A percentile compares a stretch with the other conserved stretches of the same genome.
These are phyloP conservation scores for Ophiocordyceps robertsii DNA, from an alignment of 2,329 filamentous ascomycete genomes.

Conservation along the genomic window DNA sequence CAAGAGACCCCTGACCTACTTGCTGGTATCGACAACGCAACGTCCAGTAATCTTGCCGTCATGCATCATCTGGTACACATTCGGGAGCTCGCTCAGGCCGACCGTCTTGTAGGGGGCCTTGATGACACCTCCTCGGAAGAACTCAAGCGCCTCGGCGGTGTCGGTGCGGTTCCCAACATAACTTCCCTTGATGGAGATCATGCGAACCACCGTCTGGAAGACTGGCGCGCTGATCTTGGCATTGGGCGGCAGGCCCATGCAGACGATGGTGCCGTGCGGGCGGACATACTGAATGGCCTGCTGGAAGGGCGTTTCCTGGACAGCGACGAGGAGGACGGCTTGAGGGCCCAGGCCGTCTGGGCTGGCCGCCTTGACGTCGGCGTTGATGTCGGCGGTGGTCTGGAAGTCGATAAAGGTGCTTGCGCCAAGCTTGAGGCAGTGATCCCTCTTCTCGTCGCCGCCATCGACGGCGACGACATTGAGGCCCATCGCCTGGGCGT, in stretches of 20 bases:
- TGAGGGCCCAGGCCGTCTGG: conserved; percentile 73
- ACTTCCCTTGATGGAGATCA: conserved; percentile 84
- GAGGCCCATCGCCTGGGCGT: conserved; percentile 83
- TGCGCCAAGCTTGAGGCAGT: conserved; percentile 59
- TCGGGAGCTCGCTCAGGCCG: conserved; percentile 64
- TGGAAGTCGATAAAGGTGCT: conserved; percentile 68
- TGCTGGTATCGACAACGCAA: conserved; percentile 65
- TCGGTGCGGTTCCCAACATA: conserved; percentile 92
- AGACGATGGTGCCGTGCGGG: conserved; percentile 68
- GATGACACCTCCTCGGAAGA: conserved; percentile 74
- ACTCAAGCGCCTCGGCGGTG: conserved; percentile 78
- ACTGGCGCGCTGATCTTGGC: conserved; percentile 74
- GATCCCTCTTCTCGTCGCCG: conserved; percentile 65
- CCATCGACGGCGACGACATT: conserved; percentile 70
- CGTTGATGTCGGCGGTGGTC: conserved; percentile 62
- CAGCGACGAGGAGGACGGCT: conserved; percentile 76
- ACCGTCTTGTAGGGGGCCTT: conserved; percentile 77
- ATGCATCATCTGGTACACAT: conserved; percentile 67
- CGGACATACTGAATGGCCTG: conserved; percentile 84
- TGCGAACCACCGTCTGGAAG: conserved; percentile 76
- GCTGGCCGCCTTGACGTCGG: conserved; percentile 71
- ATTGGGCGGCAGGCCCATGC: conserved; percentile 74
- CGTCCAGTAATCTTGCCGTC: conserved; percentile 61
- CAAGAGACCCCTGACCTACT: conserved; percentile 21
- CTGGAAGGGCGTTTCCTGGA: conserved; percentile 86